phyloP scores from a whole-genome alignment of 208 protist species.

The Herpetomonas samuelpessoai region DNA sequence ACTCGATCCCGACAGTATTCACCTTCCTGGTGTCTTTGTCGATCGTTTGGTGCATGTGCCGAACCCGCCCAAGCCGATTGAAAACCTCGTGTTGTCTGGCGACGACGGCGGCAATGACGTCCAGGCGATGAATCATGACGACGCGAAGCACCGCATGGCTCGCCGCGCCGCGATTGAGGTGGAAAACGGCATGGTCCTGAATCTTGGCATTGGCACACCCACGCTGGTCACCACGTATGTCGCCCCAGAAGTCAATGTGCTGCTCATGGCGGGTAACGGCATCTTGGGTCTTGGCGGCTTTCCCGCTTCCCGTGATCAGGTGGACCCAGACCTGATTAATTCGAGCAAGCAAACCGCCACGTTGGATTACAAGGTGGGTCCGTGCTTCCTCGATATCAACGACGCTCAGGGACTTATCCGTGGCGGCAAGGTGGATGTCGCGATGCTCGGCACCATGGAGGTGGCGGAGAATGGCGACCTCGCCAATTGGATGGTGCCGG shows the following conservation, averaged over 20 bases:
- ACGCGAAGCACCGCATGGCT: constrained; percentile 84
- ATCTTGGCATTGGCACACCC: constrained; percentile 96
- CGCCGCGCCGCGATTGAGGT: constrained; percentile 93
- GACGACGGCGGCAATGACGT: constrained; percentile 2
- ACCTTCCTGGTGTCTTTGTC: constrained; percentile 94
- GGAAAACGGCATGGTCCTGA: constrained; percentile 93
- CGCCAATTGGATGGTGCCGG: constrained; percentile 96
- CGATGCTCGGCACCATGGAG: constrained; percentile 93
- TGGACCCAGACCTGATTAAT: constrained; percentile 94
- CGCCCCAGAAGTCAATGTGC: constrained; percentile 64
- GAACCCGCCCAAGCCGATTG: constrained; percentile 19
- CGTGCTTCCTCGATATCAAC: constrained; percentile 68
- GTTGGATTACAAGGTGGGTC: constrained; percentile 55
- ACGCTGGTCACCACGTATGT: constrained; percentile 91
- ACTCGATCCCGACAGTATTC: constrained; percentile 89
- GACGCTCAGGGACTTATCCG: constrained; percentile 95
- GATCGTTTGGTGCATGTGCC: constrained; percentile 77
- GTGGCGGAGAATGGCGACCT: constrained; percentile 90
- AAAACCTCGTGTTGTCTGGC: constrained; percentile 23
- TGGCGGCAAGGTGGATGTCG: constrained; percentile 92
- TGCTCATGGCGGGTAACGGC: constrained; percentile 88
- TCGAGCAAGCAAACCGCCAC: constrained; percentile 96
- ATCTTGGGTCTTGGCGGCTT: constrained; percentile 90
- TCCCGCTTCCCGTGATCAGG: constrained; percentile 50
- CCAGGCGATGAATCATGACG: constrained; percentile 12